Evolutionary conservation across 768 basidiomycete species (phyloP), one percentile per base, ranked within the genome.

Genomic region (Holtermanniella nyarrowii): DNA sequence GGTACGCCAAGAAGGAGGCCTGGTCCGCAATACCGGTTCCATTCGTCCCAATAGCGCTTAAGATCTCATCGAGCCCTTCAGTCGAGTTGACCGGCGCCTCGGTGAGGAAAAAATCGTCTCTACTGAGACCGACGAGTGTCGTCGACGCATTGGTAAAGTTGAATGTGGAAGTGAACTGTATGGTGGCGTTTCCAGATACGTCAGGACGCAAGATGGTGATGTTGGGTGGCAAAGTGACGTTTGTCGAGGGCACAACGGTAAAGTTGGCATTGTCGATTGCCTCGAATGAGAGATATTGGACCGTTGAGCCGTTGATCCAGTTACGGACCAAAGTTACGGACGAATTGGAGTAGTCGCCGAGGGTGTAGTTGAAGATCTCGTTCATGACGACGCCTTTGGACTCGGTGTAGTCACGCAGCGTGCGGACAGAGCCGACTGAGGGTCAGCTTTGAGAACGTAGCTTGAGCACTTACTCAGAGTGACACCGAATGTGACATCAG

Each of bases 351-450:
- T 62, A 71, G 13, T 64, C 57, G 3, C 62, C 56, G 13, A 76
- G 61, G 2, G 75, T 76, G 58, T 77, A 77, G 59, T 76, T 76
- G 68, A 77, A 77, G 46, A 75, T 74, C 42, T 73, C 65, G 53
- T 76, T 68, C 44, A 55, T 53, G 22, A 57, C 55, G 22, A 52
- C 58, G 27, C 60, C 54, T 16, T 59, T 59, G n/a, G 46, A 48
- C 57, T 76, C 76, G 44, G 75, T 74, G 50, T 75, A 76, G 59
- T 77, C 74, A 55, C 76, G 63, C 61, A 76, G 62, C 13, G 76
- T 75, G 13, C 76, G 65, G 1, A 76, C 74, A 23, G 73, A 69
- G 18, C 76, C 76, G 40, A 76, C 60, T 60, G 31, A 2, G n/a
- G 5, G 42, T n/a, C 26, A 50, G 21, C 20, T 14, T 22, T 42